Evolutionary conservation across 257 asterid species (phyloP).

Genomic region (Nyctanthes arbortristis): DNA sequence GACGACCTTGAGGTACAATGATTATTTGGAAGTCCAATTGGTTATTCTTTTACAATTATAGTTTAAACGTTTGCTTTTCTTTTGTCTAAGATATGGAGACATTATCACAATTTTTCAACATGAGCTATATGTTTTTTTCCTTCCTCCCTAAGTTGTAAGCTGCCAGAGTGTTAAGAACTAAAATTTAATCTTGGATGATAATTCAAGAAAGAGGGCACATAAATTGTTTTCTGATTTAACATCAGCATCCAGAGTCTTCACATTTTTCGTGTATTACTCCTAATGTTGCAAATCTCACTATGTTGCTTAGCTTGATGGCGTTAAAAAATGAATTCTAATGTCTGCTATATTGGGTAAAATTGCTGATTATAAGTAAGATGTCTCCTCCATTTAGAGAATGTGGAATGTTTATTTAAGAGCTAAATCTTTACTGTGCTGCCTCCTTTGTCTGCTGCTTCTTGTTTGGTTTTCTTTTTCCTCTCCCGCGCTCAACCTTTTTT

Average conservation of each 20-base stretch:
- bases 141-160: background rate
- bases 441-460: background rate
- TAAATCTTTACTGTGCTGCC: conserved; percentile 11
- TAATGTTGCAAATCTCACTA: conserved; percentile 3
- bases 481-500: no score
- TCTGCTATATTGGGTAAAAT: background rate
- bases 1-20: conserved; percentile 62
- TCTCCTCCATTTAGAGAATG: background rate
- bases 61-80: background rate
- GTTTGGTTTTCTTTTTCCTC: background rate
- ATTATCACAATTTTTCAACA: no score
- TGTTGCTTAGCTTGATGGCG: background rate
- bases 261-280: background rate
- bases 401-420: conserved; percentile 2
- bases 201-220: background rate
- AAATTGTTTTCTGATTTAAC: background rate
- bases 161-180: no score
- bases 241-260: background rate
- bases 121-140: background rate
- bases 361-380: background rate
- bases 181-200: background rate
- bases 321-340: background rate
- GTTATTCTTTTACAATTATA: background rate
- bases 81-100: background rate
- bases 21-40: conserved; percentile 16